Evolutionary conservation across 768 basidiomycete genomes (phyloP), one percentile per base, ranked within the genome.

Genomic region (Trametes coccinea): DNA sequence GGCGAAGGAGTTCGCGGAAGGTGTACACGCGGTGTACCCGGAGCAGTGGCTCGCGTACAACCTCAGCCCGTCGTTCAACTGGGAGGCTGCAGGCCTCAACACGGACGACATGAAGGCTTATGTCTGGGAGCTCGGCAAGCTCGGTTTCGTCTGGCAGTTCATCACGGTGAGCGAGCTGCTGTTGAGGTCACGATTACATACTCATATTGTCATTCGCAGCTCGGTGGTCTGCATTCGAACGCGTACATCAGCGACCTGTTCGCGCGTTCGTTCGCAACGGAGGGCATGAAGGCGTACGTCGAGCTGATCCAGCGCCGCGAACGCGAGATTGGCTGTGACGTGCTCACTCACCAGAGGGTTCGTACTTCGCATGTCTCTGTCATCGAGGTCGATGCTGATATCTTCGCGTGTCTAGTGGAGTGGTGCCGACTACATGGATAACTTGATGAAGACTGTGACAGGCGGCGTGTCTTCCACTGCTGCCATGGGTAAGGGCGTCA

Each of bases 211-310:
- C 0, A 16, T 7, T 51, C 13, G 2, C 71, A 97, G 95, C 92
- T 99, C 62, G 97, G 86, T 46, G 97, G 97, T 59, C 82, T 99
- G 45, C 97, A 99, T 74, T 96, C 95, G 62, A 99, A 97, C 75
- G 97, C 89, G 33, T 96, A 94, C 75, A 98, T 98, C 72, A 93
- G 89, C 67, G 95, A 98, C 73, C 76, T 90, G 27, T 98, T 99
- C 74, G 96, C 97, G 3, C 75, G 84, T 67, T 83, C 89, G 54
- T 98, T 86, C 72, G 89, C 93, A 40, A 89, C 87, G 75, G 95
- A 96, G 64, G 97, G 96, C 44, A 99, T 99, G 97, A 95, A 98
- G 75, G 97, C 97, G 2, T 99, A 98, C 72, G 95, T 98, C 64
- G 93, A 95, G 77, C 79, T 98, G 60, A 80, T 99, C 56, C 97